Evolutionary conservation across 1,284 basidiomycete genomes (phyloP).

Genomic region (Hypsizygus ulmarius): DNA sequence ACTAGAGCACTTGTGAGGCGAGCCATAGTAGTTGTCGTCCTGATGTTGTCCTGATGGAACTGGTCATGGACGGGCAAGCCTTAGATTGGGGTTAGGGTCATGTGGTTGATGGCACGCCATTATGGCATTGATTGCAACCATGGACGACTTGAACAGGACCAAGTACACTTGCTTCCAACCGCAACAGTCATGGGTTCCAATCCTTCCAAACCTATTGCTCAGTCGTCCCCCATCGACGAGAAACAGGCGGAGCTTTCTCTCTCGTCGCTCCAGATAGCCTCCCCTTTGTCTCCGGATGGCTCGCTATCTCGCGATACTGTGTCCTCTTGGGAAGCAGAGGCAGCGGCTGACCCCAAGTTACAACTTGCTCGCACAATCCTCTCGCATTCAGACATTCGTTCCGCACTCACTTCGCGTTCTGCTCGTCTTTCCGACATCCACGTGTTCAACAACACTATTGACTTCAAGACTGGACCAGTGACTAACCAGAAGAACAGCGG

Average conservation of each 20-base stretch:
- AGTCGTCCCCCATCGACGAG: slow-evolving; percentile 24
- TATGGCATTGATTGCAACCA: background rate
- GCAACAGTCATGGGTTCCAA: slow-evolving; percentile 49
- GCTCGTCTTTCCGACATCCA: slow-evolving; percentile 70
- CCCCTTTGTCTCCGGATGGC: slow-evolving; percentile 51
- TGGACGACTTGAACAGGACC: background rate
- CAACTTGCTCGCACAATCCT: slow-evolving; percentile 82
- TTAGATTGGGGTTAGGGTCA: too few species aligned
- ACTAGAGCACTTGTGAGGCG: slow-evolving; percentile 19
- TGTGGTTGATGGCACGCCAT: too few species aligned
- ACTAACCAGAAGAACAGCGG: slow-evolving; percentile 88
- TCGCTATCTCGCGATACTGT: slow-evolving; percentile 58
- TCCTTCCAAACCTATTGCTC: slow-evolving; percentile 39
- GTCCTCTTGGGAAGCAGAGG: slow-evolving; percentile 61
- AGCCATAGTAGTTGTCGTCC: slow-evolving; percentile 2
- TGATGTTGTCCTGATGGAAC: too few species aligned
- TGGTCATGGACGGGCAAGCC: background rate
- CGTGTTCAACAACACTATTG: slow-evolving; percentile 82
- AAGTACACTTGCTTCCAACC: background rate
- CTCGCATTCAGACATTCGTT: slow-evolving; percentile 68
- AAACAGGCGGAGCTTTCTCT: slow-evolving; percentile 28
- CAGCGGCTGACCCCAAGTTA: slow-evolving; percentile 60
- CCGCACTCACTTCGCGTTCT: slow-evolving; percentile 63
- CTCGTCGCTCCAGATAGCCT: slow-evolving; percentile 27
- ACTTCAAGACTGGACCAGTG: slow-evolving; percentile 78